Evolutionary conservation across 345 rosid genomes (phyloP).

Genomic region (Triadica sebifera): DNA sequence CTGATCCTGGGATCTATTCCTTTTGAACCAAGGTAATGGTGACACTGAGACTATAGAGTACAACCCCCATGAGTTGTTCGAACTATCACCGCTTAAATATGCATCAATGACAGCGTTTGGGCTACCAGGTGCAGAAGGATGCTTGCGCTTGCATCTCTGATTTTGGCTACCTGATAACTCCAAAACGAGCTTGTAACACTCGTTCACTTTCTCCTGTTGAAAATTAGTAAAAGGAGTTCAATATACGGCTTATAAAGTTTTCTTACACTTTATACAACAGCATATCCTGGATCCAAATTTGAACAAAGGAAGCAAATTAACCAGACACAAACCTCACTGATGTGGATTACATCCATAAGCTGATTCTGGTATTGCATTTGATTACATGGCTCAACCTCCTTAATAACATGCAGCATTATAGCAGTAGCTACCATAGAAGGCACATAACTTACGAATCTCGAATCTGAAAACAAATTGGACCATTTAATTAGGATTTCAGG

Average conservation of each 20-base stretch:
- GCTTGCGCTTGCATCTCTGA: slow-evolving; percentile 49
- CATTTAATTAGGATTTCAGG: background rate
- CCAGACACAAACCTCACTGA: slow-evolving; percentile 50
- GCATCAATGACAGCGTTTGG: slow-evolving; percentile 58
- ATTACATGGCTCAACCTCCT: slow-evolving; percentile 54
- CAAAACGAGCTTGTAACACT: slow-evolving; percentile 58
- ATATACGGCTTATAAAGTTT: background rate
- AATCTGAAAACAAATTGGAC: slow-evolving; percentile 51
- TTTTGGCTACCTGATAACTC: slow-evolving; percentile 42
- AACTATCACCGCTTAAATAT: slow-evolving; percentile 63
- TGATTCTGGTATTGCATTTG: slow-evolving; percentile 52
- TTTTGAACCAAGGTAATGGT: slow-evolving; percentile 47
- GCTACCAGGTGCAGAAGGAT: slow-evolving; percentile 38
- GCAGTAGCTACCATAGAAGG: slow-evolving; percentile 82
- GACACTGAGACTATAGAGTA: slow-evolving; percentile 45
- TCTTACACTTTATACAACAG: background rate
- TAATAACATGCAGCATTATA: slow-evolving; percentile 58
- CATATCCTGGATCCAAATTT: background rate
- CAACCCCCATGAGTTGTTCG: slow-evolving; percentile 53
- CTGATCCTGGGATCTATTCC: slow-evolving; percentile 63
- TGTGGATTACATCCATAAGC: slow-evolving; percentile 55
- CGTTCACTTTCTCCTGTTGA: slow-evolving; percentile 56
- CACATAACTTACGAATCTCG: slow-evolving; percentile 50
- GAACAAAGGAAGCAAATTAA: slow-evolving; percentile 16
- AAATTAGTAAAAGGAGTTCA: slow-evolving; percentile 5